Evolutionary conservation across 257 asterid genomes (phyloP).

Genomic region (Solanum lignicaule): DNA sequence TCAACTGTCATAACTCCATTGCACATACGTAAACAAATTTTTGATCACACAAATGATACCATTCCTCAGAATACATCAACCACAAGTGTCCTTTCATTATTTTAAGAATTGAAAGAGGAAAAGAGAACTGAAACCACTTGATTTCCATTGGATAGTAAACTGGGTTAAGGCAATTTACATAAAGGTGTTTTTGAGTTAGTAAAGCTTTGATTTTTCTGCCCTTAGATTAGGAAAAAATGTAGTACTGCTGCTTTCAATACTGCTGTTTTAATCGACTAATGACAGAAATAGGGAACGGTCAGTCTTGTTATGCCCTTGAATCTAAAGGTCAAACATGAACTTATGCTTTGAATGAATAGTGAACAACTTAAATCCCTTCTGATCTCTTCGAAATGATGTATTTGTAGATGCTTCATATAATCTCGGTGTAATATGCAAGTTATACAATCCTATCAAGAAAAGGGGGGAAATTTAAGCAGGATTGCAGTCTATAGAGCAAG

Average conservation of each 20-base stretch:
- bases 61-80: neutral
- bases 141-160: neutral
- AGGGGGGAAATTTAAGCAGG: neutral
- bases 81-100: neutral
- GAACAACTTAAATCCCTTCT: neutral
- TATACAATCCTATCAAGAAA: neutral
- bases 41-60: neutral
- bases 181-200: neutral
- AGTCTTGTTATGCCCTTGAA: neutral
- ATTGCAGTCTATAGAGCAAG: neutral
- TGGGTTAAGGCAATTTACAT: neutral
- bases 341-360: neutral
- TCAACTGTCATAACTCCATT: neutral
- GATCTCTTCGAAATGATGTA: neutral
- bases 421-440: neutral
- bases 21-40: neutral
- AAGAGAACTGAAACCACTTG: neutral
- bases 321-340: neutral
- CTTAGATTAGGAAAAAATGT: neutral
- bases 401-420: neutral
- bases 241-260: neutral
- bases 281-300: neutral
- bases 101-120: neutral
- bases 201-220: neutral
- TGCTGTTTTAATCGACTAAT: neutral